Evolutionary conservation across 73 alveolate species (phyloP), one percentile per base, ranked within the genome.

Genomic region (Blepharisma japonicum): DNA sequence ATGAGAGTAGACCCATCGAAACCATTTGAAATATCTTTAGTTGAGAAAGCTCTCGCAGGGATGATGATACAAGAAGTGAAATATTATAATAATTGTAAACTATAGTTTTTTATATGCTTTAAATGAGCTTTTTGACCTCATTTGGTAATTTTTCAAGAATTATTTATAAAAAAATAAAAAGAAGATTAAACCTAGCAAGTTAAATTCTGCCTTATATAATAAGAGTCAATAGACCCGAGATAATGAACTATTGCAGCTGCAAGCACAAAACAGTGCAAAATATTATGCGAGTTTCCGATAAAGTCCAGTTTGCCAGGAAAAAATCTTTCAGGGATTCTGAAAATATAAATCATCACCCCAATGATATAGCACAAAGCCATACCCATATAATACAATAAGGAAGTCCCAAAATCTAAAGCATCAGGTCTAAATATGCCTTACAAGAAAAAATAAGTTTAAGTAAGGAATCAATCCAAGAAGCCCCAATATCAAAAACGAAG

Each of bases 301-400:
- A 80, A 71, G 78, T 90, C 96, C 78, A 90, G 90, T 55, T 56
- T 84, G 39, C 92, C 91, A 20, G 97, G 98, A 77, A 5, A 84
- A 45, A 23, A 79, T 71, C 82, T 83, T 80, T 92, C 98, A 7
- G 98, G 98, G 68, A 79, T 55, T 82, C 92, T 90, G 49, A 71
- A 42, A 6, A 89, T 83, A 68, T 92, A 92, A 55, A 90, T 21
- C 20, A 38, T 6, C 7, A 89, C 87, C 7, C 94, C 94, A n/a
- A 53, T 20, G 49, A 87, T 87, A 71, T 87, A 87, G n/a, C 78
- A 9, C 8, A 85, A 89, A 6, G 90, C 94, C 6, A 88, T 88
- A 27, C 66, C 21, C 6, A 66, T 68, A 82, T 79, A 83, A 9
- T 32, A 68, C 56, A 27, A 47, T 9, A 68, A 38, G 27, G 49